phyloP scores from a whole-genome alignment of 164 flowering plant genomes.

The Malania oleifera region DNA sequence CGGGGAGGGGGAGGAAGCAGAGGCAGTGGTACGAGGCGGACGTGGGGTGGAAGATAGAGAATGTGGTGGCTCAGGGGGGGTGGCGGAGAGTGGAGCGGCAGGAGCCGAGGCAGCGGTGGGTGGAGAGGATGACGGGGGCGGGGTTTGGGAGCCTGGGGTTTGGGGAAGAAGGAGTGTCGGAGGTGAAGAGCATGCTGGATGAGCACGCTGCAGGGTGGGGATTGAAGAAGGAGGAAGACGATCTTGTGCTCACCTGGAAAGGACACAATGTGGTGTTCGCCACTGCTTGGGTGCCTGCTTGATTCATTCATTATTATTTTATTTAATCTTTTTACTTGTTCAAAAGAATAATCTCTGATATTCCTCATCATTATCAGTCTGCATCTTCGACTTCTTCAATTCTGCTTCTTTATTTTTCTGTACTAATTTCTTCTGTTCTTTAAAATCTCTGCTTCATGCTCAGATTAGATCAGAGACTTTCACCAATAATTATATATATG shows the following conservation, averaged over 20 bases:
- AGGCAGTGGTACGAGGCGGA: slow-evolving; percentile 84
- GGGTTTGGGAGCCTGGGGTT: slow-evolving; percentile 42
- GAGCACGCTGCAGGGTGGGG: slow-evolving; percentile 99
- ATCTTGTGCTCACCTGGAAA: slow-evolving; percentile 91
- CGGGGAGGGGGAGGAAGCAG: slow-evolving; percentile 63
- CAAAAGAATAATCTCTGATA: no score
- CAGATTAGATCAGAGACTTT: no score
- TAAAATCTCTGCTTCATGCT: no score
- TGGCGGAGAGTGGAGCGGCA: slow-evolving; percentile 62
- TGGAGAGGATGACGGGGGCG: slow-evolving; percentile 66
- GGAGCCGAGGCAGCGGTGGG: slow-evolving; percentile 73
- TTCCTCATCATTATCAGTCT: no score
- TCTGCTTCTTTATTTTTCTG: no score
- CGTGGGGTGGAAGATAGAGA: slow-evolving; percentile 81
- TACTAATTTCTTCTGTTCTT: no score
- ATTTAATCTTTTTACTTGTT: not conserved
- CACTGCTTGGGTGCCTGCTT: slow-evolving; percentile 70
- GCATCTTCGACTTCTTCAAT: no score
- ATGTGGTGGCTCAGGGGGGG: slow-evolving; percentile 76
- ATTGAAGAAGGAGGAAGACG: slow-evolving; percentile 78
- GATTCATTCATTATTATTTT: not conserved
- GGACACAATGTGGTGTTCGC: slow-evolving; percentile 96
- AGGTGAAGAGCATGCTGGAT: slow-evolving; percentile 78
- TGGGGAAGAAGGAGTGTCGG: slow-evolving; percentile 60
- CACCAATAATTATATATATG: no score